phyloP scores from a whole-genome alignment of 2,329 filamentous ascomycete genomes.

The Dendryphion nanum region DNA sequence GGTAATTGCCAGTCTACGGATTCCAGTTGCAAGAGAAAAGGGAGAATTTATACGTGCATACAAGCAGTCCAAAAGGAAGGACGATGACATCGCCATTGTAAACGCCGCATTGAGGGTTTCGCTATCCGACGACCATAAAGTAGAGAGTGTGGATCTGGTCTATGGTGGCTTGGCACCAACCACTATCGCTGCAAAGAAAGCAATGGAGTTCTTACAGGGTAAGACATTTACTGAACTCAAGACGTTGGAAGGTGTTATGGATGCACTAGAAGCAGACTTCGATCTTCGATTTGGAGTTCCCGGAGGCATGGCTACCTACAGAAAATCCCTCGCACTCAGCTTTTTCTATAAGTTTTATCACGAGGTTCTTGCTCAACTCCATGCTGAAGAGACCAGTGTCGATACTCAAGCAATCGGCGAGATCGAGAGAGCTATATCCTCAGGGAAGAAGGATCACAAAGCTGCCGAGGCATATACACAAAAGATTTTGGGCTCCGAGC shows the following conservation, averaged over 20 bases:
- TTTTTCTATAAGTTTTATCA: conserved; percentile 99
- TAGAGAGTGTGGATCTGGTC: conserved; percentile 75
- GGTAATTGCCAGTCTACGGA: conserved; percentile 81
- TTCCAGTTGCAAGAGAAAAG: conserved; percentile 71
- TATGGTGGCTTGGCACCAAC: conserved; percentile 95
- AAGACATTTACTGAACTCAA: conserved; percentile 77
- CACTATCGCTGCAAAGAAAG: conserved; percentile 81
- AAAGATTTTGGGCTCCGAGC: conserved; percentile 80
- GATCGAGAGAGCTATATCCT: conserved; percentile 80
- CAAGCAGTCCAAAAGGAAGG: conserved; percentile 95
- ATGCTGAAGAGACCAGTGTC: conserved; percentile 50
- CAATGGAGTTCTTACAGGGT: conserved; percentile 71
- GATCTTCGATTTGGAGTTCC: conserved; percentile 86
- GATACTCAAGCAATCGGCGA: conserved; percentile 79
- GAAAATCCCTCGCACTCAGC: conserved; percentile 83
- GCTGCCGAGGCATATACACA: conserved; percentile 76
- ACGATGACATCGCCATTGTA: conserved; percentile 98
- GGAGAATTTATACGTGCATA: conserved; percentile 87
- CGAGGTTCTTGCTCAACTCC: conserved; percentile 69
- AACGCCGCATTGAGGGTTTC: conserved; percentile 79
- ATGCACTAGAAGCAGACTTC: conserved; percentile 84
- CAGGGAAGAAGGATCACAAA: conserved; percentile 73
- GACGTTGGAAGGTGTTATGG: conserved; percentile 88
- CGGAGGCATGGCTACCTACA: conserved; percentile 95
- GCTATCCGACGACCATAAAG: conserved; percentile 65